Percentiles rank a stretch among this genome's conserved stretches.
phyloP scores from a whole-genome alignment of 495 filamentous ascomycete species.

The Penicillium alfredii region DNA sequence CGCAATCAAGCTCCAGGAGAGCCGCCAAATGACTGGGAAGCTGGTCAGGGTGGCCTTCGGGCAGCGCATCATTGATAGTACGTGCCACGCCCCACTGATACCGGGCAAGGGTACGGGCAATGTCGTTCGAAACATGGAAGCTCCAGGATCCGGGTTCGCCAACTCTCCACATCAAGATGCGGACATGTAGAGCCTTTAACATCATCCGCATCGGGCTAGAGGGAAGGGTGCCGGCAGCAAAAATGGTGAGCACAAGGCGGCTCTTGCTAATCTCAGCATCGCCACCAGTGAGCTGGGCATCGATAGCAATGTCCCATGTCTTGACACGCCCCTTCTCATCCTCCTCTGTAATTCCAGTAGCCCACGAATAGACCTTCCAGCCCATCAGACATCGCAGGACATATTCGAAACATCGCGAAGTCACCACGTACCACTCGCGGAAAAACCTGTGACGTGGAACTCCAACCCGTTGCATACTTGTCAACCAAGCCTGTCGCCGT shows the following conservation, averaged over 20 bases:
- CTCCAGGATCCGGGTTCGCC: slow-evolving; percentile 56
- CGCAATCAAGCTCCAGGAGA: slow-evolving; percentile 69
- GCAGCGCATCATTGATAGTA: slow-evolving; percentile 53
- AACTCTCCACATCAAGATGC: slow-evolving; percentile 78
- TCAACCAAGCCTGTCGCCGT: slow-evolving; percentile 86
- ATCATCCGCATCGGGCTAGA: slow-evolving; percentile 79
- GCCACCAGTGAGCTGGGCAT: slow-evolving; percentile 91
- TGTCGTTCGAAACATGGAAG: slow-evolving; percentile 54
- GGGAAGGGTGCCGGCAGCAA: slow-evolving; percentile 83
- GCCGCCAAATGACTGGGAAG: slow-evolving; percentile 71
- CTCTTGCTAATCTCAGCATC: slow-evolving; percentile 86
- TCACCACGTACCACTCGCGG: slow-evolving; percentile 75
- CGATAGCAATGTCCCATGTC: slow-evolving; percentile 90
- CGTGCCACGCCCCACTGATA: slow-evolving; percentile 78
- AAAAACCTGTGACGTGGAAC: slow-evolving; percentile 84
- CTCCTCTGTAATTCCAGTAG: slow-evolving; percentile 76
- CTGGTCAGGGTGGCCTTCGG: slow-evolving; percentile 52
- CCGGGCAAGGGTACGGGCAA: slow-evolving; percentile 62
- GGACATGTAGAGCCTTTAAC: slow-evolving; percentile 87
- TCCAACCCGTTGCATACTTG: slow-evolving; percentile 88
- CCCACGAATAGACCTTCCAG: slow-evolving; percentile 62
- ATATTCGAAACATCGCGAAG: slow-evolving; percentile 73
- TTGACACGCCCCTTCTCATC: slow-evolving; percentile 83
- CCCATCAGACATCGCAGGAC: slow-evolving; percentile 74
- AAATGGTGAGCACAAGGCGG: slow-evolving; percentile 76